phyloP scores from a whole-genome alignment of 371 early-diverging fungal species.

The Circinella umbellata region DNA sequence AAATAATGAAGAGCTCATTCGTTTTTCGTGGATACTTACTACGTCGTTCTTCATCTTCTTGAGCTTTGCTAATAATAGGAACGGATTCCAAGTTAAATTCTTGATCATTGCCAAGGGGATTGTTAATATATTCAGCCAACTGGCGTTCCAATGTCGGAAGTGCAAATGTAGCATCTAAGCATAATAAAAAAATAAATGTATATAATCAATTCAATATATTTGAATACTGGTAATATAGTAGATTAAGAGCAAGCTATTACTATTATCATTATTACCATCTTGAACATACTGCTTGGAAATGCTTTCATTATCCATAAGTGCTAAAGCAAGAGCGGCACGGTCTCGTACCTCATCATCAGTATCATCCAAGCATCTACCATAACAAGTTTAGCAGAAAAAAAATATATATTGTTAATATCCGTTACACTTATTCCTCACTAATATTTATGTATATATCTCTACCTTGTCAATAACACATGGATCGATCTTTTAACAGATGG shows the following conservation, averaged over 20 bases:
- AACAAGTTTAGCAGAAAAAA: not conserved
- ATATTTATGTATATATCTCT: conserved; percentile 1
- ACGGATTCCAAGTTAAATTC: conserved; percentile 83
- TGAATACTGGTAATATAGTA: no score
- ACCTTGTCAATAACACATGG: conserved; percentile 80
- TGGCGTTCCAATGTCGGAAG: conserved; percentile 87
- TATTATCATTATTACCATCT: conserved; percentile 51
- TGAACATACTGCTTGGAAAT: conserved; percentile 65
- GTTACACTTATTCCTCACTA: no score
- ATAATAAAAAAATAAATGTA: not conserved
- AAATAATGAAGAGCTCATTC: not conserved
- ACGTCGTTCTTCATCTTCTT: conserved; percentile 73
- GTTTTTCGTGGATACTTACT: conserved; percentile 30
- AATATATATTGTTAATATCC: not conserved
- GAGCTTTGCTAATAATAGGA: conserved; percentile 83
- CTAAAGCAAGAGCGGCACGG: conserved; percentile 90
- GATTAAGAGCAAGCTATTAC: not conserved
- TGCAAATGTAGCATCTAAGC: conserved; percentile 79
- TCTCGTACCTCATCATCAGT: conserved; percentile 98
- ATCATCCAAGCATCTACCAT: conserved; percentile 90
- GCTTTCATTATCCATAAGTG: conserved; percentile 71
- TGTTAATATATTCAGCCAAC: conserved; percentile 82
- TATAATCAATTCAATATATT: no score
- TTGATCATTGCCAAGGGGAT: conserved; percentile 58
- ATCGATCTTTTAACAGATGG: conserved; percentile 79